Evolutionary conservation across 164 flowering plant genomes (phyloP).

Genomic region (Piper betle): DNA sequence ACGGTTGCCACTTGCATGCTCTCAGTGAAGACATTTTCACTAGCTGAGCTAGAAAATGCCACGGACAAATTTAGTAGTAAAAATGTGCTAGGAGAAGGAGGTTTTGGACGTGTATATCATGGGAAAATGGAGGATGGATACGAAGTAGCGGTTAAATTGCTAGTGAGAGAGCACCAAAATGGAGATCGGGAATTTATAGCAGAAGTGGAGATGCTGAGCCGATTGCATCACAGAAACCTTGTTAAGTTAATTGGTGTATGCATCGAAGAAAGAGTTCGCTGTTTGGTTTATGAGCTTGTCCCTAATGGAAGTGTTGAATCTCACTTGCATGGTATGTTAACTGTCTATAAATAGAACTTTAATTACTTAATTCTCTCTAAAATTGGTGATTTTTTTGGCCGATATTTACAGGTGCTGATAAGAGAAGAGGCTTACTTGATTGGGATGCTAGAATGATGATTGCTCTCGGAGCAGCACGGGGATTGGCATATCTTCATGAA

Average conservation of each 20-base stretch:
- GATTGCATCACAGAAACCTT: conserved; percentile 92
- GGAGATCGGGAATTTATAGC: conserved; percentile 88
- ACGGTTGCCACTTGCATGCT: conserved; percentile 62
- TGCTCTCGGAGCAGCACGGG: conserved; percentile 95
- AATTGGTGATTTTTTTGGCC: too few species aligned
- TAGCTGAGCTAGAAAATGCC: conserved; percentile 70
- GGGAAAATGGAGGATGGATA: conserved; percentile 60
- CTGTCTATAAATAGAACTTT: too few species aligned
- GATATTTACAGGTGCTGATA: conserved; percentile 44
- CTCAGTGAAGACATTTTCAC: conserved; percentile 72
- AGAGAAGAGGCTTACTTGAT: conserved; percentile 47
- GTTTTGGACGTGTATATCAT: conserved; percentile 85
- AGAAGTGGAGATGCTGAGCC: conserved; percentile 95
- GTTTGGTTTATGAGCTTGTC: conserved; percentile 90
- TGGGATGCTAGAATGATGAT: conserved; percentile 91
- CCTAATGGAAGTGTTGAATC: conserved; percentile 95
- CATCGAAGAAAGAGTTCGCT: conserved; percentile 67
- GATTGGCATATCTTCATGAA: conserved; percentile 91
- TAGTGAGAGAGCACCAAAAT: conserved; percentile 58
- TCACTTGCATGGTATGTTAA: conserved; percentile 77
- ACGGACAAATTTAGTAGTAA: conserved; percentile 68
- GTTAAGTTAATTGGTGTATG: conserved; percentile 90
- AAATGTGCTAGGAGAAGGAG: conserved; percentile 85
- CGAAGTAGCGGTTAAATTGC: conserved; percentile 84
- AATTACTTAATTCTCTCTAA: too few species aligned